These are phyloP conservation scores for Saccharomyces kudriavzevii DNA, from an alignment of 805 yeast species.

Conservation along the genomic window DNA sequence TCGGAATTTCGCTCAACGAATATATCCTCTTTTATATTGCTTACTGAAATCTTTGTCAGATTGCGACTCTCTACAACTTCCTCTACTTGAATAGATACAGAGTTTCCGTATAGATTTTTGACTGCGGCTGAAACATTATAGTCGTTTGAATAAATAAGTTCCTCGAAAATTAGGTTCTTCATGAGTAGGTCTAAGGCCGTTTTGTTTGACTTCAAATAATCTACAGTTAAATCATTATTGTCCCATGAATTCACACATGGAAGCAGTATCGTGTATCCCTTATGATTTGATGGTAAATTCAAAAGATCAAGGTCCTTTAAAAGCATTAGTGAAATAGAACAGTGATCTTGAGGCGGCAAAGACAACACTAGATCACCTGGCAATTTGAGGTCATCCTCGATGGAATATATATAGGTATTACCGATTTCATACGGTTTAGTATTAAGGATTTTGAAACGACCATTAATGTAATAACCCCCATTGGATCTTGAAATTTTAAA, in stretches of 20 bases:
- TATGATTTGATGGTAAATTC: slow-evolving; percentile 42
- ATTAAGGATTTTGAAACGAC: slow-evolving; percentile 39
- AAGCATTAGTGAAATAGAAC: slow-evolving; percentile 57
- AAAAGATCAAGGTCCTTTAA: slow-evolving; percentile 46
- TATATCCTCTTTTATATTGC: slow-evolving; percentile 18
- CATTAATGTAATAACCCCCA: slow-evolving; percentile 41
- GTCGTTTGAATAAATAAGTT: slow-evolving; percentile 59
- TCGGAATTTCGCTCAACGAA: slow-evolving; percentile 41
- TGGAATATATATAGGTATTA: slow-evolving; percentile 56
- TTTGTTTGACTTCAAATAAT: slow-evolving; percentile 47
- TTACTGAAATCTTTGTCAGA: slow-evolving; percentile 1
- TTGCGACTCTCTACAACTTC: background rate
- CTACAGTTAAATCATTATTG: slow-evolving; percentile 47
- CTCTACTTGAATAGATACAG: slow-evolving; percentile 12
- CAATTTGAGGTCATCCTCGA: slow-evolving; percentile 49
- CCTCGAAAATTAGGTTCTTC: slow-evolving; percentile 53
- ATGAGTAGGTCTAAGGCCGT: slow-evolving; percentile 45
- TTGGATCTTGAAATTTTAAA: slow-evolving; percentile 36
- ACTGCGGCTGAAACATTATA: slow-evolving; percentile 24
- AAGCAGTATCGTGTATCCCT: slow-evolving; percentile 67
- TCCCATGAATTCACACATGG: slow-evolving; percentile 78
- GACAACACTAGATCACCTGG: slow-evolving; percentile 62
- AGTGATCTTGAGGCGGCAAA: slow-evolving; percentile 53
- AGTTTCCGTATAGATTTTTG: slow-evolving; percentile 27
- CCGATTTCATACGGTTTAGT: slow-evolving; percentile 44